These are phyloP conservation scores for Pseudopyrenochaeta lycopersici DNA, from an alignment of 2,329 filamentous ascomycete species.

Conservation along the genomic window DNA sequence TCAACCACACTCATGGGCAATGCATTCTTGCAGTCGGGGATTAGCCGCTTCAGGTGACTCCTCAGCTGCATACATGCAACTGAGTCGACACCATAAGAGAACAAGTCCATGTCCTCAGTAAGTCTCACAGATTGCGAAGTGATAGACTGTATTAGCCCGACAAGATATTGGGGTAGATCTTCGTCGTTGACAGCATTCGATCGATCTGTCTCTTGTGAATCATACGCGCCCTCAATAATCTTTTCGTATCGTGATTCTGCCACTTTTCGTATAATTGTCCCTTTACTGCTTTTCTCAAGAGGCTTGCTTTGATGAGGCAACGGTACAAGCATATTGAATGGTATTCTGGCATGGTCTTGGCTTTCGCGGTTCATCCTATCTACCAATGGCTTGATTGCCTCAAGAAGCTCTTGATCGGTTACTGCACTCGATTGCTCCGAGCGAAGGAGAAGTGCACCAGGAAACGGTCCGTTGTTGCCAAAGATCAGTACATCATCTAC, in stretches of 20 bases:
- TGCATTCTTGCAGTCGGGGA: constrained; percentile 42
- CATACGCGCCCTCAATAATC: constrained; percentile 60
- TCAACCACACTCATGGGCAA: constrained; percentile 69
- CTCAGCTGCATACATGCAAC: constrained; percentile 65
- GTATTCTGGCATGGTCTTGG: constrained; percentile 62
- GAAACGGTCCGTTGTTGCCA: constrained; percentile 64
- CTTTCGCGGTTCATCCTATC: constrained; percentile 59
- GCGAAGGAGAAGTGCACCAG: constrained; percentile 66
- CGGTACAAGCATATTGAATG: constrained; percentile 61
- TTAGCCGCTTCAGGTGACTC: constrained; percentile 44
- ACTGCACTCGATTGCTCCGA: constrained; percentile 32
- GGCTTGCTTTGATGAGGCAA: constrained; percentile 47
- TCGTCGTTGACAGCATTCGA: constrained; percentile 35
- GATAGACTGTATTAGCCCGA: constrained; percentile 27
- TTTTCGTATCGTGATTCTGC: constrained; percentile 61
- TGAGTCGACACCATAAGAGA: constrained; percentile 68
- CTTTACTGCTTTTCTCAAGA: constrained; percentile 70
- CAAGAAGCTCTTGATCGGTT: constrained; percentile 52
- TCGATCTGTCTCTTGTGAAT: constrained; percentile 22
- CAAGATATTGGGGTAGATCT: constrained; percentile 31
- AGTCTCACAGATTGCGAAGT: constrained; percentile 33
- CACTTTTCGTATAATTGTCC: constrained; percentile 63
- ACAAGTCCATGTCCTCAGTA: constrained; percentile 60
- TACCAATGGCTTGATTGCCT: constrained; percentile 55
- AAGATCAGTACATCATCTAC: constrained; percentile 68